These are phyloP conservation scores for Paramecium bursaria DNA, from an alignment of 73 alveolate species.

Conservation along the genomic window DNA sequence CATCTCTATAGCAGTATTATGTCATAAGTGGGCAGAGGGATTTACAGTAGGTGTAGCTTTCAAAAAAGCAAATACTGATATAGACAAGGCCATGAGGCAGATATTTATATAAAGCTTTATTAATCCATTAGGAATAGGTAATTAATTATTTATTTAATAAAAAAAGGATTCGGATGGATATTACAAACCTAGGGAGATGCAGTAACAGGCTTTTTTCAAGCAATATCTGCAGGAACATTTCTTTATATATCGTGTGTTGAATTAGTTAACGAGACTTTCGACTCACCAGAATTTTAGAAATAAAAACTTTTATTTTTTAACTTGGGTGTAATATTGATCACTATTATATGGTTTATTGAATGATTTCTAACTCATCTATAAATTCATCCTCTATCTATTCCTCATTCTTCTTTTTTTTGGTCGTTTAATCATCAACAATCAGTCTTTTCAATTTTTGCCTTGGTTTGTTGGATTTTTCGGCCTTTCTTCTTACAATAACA, in stretches of 20 bases:
- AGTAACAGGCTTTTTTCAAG: constrained; percentile 74
- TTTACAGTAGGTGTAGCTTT: constrained; percentile 87
- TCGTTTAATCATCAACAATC: no score
- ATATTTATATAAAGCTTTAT: constrained; percentile 73
- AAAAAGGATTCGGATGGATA: constrained; percentile 77
- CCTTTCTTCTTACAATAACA: no score
- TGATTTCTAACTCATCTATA: no score
- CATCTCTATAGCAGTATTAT: constrained; percentile 82
- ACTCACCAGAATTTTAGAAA: constrained; percentile 61
- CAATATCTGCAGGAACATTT: constrained; percentile 90
- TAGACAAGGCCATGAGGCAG: constrained; percentile 64
- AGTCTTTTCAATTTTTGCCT: no score
- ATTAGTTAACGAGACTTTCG: constrained; percentile 75
- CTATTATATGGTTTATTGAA: constrained; percentile 5
- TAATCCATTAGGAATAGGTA: constrained; percentile 84
- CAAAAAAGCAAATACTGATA: constrained; percentile 50
- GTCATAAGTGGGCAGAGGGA: constrained; percentile 91
- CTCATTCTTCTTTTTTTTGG: no score
- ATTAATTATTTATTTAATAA: no score
- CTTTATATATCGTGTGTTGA: constrained; percentile 78
- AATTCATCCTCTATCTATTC: no score
- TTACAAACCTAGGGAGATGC: constrained; percentile 73
- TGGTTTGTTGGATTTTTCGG: no score
- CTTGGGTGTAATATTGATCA: constrained; percentile 52
- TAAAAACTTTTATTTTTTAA: constrained; percentile 60